Evolutionary conservation across 371 early-diverging fungal genomes (phyloP).

Genomic region (Actinomortierella wolfii): DNA sequence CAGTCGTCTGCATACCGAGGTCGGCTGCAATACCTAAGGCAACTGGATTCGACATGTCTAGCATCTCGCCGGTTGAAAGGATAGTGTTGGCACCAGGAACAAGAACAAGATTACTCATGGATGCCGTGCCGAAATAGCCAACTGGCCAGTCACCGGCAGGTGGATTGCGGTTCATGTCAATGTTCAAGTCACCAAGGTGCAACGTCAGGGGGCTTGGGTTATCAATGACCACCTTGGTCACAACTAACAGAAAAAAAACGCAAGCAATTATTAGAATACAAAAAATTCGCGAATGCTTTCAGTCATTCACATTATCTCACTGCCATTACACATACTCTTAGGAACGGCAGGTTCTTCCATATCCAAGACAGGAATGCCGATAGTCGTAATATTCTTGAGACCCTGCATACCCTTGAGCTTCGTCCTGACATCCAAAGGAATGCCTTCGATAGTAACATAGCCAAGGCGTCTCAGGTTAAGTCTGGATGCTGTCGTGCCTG

Average conservation of each 20-base stretch:
- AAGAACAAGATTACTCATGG: conserved; percentile 1
- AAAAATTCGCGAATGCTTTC: conserved; percentile 9
- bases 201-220: conserved; percentile 29
- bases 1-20: too few relatives aligned
- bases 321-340: too few relatives aligned
- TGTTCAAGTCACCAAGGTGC: conserved; percentile 11
- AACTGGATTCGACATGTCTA: conserved; percentile 39
- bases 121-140: background rate
- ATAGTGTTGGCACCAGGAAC: conserved; percentile 10
- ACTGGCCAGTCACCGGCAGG: background rate
- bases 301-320: conserved; percentile 7
- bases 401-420: conserved; percentile 20
- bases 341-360: background rate
- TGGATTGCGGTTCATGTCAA: background rate
- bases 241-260: background rate
- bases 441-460: conserved; percentile 20
- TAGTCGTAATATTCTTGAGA: conserved; percentile 6
- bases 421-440: conserved; percentile 19
- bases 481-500: conserved; percentile 17
- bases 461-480: conserved; percentile 23
- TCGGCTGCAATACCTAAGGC: too few relatives aligned
- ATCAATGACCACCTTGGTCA: conserved; percentile 9
- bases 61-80: conserved; percentile 42
- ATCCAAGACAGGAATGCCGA: background rate
- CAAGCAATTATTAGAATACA: background rate